Percentiles rank a stretch among this genome's conserved stretches.
These are phyloP conservation scores for Cadophora sp. DNA, from an alignment of 2,329 filamentous ascomycete genomes.

Conservation along the genomic window DNA sequence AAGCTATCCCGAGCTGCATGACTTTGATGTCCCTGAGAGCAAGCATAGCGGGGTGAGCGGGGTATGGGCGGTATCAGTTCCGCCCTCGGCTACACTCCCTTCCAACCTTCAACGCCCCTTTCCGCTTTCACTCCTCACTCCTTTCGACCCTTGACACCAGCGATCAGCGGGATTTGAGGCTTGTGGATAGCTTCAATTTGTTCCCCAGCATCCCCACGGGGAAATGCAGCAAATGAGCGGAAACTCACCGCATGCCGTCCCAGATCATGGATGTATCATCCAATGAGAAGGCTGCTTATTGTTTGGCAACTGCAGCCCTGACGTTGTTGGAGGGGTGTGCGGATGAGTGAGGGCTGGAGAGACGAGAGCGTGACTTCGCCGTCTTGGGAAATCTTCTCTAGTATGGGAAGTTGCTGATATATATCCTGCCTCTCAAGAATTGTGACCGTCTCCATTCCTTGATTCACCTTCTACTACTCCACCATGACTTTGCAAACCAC, in stretches of 20 bases:
- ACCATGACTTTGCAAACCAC: constrained; percentile 36
- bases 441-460: background rate
- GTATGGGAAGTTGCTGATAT: background rate
- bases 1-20: constrained; percentile 6
- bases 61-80: background rate
- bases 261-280: background rate
- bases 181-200: constrained; percentile 14
- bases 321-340: constrained; percentile 5
- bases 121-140: background rate
- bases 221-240: constrained; percentile 9
- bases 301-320: constrained; percentile 4
- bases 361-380: constrained; percentile 1
- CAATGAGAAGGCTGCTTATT: constrained; percentile 14
- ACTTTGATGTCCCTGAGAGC: background rate
- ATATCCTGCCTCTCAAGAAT: background rate
- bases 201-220: constrained; percentile 9
- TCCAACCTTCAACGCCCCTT: background rate
- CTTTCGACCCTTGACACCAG: background rate
- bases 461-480: constrained; percentile 1
- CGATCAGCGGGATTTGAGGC: background rate
- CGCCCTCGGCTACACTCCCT: background rate
- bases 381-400: background rate
- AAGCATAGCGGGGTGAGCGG: constrained; percentile 9
- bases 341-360: constrained; percentile 3
- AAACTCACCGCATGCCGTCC: background rate